Evolutionary conservation across 768 basidiomycete species (phyloP).

Genomic region (Mycena pura): DNA sequence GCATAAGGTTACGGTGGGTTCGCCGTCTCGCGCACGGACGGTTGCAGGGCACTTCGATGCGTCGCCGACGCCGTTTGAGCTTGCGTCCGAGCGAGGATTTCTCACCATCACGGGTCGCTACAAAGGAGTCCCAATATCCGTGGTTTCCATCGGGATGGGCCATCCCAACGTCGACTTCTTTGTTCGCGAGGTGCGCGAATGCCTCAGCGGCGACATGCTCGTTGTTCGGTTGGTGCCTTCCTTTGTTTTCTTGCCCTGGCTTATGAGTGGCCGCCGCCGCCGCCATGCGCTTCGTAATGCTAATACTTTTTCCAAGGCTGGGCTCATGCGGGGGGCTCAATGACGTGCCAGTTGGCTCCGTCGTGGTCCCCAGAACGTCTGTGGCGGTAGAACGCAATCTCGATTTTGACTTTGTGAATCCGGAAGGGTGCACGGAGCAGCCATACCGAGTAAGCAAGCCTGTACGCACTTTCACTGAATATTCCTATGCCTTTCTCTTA

Average conservation of each 20-base stretch:
- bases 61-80: slow-evolving; percentile 62
- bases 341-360: slow-evolving; percentile 74
- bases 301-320: slow-evolving; percentile 51
- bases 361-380: slow-evolving; percentile 74
- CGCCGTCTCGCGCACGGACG: slow-evolving; percentile 66
- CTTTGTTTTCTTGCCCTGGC: background rate
- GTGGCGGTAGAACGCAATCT: slow-evolving; percentile 77
- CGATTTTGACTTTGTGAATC: slow-evolving; percentile 72
- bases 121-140: slow-evolving; percentile 66
- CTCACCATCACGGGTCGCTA: slow-evolving; percentile 74
- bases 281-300: slow-evolving; percentile 4
- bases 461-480: slow-evolving; percentile 43
- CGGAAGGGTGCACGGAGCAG: slow-evolving; percentile 45
- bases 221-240: slow-evolving; percentile 51
- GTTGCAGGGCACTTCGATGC: slow-evolving; percentile 69
- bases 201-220: slow-evolving; percentile 65
- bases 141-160: slow-evolving; percentile 87
- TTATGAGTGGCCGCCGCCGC: slow-evolving; percentile 2
- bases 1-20: slow-evolving; percentile 74
- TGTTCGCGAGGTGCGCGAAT: slow-evolving; percentile 80
- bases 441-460: slow-evolving; percentile 76
- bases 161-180: slow-evolving; percentile 86
- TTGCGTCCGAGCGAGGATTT: slow-evolving; percentile 79
- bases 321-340: slow-evolving; percentile 81
- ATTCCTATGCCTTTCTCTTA: slow-evolving; percentile 3